phyloP scores from a whole-genome alignment of 2,329 filamentous ascomycete species.

The Hawksworthiomyces lignivorus region DNA sequence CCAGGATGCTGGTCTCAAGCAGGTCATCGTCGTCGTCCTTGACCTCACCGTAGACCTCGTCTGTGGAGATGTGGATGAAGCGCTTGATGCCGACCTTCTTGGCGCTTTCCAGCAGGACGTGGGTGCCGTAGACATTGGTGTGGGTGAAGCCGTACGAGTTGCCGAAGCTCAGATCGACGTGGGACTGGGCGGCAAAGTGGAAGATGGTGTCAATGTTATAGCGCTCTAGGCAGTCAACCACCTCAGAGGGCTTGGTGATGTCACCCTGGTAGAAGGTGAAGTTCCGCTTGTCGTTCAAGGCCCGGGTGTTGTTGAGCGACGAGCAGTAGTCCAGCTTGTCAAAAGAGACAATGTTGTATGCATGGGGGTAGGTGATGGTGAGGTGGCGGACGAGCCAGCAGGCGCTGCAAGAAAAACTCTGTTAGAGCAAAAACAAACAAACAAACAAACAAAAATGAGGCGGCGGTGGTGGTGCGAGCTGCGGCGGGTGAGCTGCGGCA shows the following conservation, averaged over 20 bases:
- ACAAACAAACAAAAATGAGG: neutral
- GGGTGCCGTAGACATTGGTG: conserved; percentile 78
- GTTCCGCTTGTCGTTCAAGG: conserved; percentile 59
- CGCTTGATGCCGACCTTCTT: conserved; percentile 62
- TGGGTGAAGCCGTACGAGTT: conserved; percentile 76
- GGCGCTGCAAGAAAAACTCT: conserved; percentile 43
- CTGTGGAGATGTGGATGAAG: conserved; percentile 77
- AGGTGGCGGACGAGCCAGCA: conserved; percentile 79
- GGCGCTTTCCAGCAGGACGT: conserved; percentile 70
- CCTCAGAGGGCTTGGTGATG: conserved; percentile 62
- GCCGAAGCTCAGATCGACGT: conserved; percentile 75
- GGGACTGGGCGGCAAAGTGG: conserved; percentile 80
- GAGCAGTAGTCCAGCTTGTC: conserved; percentile 82
- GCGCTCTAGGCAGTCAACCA: conserved; percentile 62
- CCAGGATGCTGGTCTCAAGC: conserved; percentile 64
- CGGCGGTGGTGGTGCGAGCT: too few species aligned
- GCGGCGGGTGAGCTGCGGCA: too few species aligned
- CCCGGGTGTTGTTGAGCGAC: conserved; percentile 69
- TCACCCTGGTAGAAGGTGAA: conserved; percentile 77
- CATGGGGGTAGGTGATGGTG: conserved; percentile 61
- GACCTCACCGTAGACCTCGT: conserved; percentile 80
- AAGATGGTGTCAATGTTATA: conserved; percentile 72
- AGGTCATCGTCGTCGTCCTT: conserved; percentile 63
- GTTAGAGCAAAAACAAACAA: neutral
- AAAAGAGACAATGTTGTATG: conserved; percentile 74